phyloP scores from a whole-genome alignment of 176 grass and related monocot genomes.

The Oryza brachyantha region DNA sequence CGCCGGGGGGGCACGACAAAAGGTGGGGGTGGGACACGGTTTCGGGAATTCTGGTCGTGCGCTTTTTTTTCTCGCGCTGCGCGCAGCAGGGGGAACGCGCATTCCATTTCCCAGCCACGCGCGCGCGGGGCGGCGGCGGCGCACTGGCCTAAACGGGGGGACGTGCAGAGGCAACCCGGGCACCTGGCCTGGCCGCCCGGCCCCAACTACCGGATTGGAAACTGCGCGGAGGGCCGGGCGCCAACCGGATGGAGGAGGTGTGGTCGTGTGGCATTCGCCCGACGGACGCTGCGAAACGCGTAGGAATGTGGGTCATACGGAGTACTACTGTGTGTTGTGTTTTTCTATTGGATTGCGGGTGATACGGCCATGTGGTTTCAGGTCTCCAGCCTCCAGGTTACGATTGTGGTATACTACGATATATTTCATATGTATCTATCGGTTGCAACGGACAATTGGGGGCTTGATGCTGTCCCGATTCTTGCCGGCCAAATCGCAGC shows the following conservation, averaged over 20 bases:
- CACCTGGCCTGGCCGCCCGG: neutral
- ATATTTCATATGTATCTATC: neutral
- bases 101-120: neutral
- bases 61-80: neutral
- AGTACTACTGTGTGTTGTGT: too few relatives aligned
- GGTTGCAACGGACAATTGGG: neutral
- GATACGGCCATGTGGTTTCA: constrained; percentile 7
- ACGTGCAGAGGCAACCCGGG: neutral
- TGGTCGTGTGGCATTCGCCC: neutral
- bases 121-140: too few relatives aligned
- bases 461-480: too few relatives aligned
- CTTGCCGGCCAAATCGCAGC: neutral
- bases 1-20: neutral
- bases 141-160: too few relatives aligned
- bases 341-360: too few relatives aligned
- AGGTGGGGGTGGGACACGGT: neutral
- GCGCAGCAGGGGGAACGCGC: neutral
- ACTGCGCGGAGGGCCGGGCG: neutral
- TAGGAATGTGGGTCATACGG: neutral
- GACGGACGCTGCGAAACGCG: neutral
- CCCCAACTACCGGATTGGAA: neutral
- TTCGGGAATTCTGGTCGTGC: neutral
- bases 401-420: neutral
- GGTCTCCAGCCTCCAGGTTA: too few relatives aligned
- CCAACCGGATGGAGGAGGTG: neutral